Evolutionary conservation across 2,329 filamentous ascomycete species (phyloP), one percentile per base, ranked within the genome.

Genomic region (Aaosphaeria pasadenensis): DNA sequence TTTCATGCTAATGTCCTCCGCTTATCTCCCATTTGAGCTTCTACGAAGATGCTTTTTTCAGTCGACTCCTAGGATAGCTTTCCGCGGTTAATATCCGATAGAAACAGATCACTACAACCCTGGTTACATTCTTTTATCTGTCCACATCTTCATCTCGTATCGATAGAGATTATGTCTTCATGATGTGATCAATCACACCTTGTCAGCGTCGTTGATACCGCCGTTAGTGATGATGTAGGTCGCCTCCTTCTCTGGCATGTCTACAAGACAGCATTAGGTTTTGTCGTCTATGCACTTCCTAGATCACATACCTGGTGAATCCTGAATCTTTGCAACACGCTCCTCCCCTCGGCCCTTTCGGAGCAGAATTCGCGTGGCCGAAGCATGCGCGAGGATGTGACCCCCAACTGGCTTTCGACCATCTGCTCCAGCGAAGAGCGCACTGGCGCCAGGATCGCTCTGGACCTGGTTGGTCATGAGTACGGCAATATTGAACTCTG

Each of bases 201-300:
- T 85, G 56, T 86, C 84, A 1, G 83, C 80, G 62, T 87, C 84
- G 49, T 79, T 84, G 67, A 87, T 86, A 32, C 84, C 84, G 31
- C 84, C 85, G 52, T 79, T 84, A 30, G 83, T 87, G 57, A 88
- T 88, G 54, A 87, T 77, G 66, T 88, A 88, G 2, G 81, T 87
- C 29, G 85, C 84, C 67, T 88, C 84, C 43, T 77, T 77, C 64
- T 88, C 84, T 5, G 85, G 83, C 59, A 84, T 86, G 58, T 87
- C 84, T 83, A 24, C 2, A 44, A 7, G 4, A 28, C 17, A 7
- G 11, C 24, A 17, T 40, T 24, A 40, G 17, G 7, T n/a, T 36
- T 9, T 9, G 33, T 36, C 33, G 9, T 36, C 33, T 36, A 36
- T 4, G 3, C 9, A 36, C 2, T 9, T 9, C n/a, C 7, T 36